phyloP scores from a whole-genome alignment of 192 early-diverging fungal genomes.

The Fimicolochytrium jonesii region DNA sequence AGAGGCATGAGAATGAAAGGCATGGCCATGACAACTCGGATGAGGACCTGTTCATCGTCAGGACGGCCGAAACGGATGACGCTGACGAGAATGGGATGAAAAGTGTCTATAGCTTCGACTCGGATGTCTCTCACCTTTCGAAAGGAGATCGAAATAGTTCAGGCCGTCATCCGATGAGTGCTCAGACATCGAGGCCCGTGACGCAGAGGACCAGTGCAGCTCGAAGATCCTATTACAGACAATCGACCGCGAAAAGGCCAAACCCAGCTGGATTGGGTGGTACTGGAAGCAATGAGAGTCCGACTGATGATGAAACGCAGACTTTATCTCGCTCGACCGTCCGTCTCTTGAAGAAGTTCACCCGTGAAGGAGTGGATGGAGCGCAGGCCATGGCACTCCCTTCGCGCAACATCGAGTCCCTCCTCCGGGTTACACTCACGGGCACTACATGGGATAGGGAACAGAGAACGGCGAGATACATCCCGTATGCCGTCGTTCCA shows the following conservation, averaged over 20 bases:
- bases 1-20: not conserved
- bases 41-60: not conserved
- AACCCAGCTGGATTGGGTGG: too few species aligned
- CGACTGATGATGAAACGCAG: not conserved
- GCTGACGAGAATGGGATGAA: not conserved
- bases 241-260: not conserved
- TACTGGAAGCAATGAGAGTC: too few species aligned
- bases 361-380: conserved; percentile 18
- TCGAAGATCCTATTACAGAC: not conserved
- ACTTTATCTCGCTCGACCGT: conserved; percentile 33
- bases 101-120: not conserved
- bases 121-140: not conserved
- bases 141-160: too few species aligned
- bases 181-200: too few species aligned
- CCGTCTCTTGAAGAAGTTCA: conserved; percentile 34
- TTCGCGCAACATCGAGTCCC: conserved; percentile 10
- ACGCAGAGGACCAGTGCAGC: not conserved
- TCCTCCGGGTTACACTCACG: conserved; percentile 26
- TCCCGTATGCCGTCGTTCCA: too few species aligned
- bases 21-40: not conserved
- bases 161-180: too few species aligned
- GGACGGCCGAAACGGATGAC: not conserved
- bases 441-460: conserved; percentile 10
- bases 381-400: not conserved
- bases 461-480: too few species aligned